A percentile compares a stretch with the other conserved stretches of the same genome.
These are phyloP conservation scores for Backusella sp. DNA, from an alignment of 192 early-diverging fungal species.

Conservation along the genomic window DNA sequence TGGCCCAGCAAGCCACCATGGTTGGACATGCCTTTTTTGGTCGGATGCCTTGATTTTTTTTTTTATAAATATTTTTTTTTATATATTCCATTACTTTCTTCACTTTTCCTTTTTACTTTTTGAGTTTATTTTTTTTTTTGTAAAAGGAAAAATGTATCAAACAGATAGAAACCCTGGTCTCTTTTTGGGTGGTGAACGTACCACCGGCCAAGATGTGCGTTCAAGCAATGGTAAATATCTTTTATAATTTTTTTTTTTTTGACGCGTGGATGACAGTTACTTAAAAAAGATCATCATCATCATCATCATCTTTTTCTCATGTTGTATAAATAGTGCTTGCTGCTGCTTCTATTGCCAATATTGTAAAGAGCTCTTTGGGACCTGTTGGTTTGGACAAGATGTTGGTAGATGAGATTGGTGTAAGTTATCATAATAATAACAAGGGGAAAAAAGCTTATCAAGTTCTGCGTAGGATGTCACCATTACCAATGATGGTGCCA, in stretches of 20 bases:
- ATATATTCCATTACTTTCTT: not conserved
- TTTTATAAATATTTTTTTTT: not conserved
- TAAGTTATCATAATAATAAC: constrained; percentile 41
- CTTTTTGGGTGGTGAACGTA: constrained; percentile 87
- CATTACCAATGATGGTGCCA: constrained; percentile 99
- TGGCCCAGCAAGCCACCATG: not conserved
- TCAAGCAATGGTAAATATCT: constrained; percentile 86
- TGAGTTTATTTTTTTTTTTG: not conserved
- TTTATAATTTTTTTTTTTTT: not conserved
- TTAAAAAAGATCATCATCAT: not conserved
- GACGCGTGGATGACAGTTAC: not conserved
- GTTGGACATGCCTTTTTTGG: not conserved
- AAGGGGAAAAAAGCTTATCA: not conserved
- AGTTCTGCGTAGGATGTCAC: constrained; percentile 80
- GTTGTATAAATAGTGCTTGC: constrained; percentile 76
- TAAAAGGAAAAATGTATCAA: too few relatives aligned
- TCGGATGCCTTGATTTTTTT: not conserved
- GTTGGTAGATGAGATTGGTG: constrained; percentile 99
- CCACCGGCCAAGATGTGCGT: constrained; percentile 88
- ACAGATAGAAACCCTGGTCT: too few relatives aligned
- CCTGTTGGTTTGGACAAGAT: constrained; percentile 99
- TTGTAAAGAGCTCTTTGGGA: constrained; percentile 97
- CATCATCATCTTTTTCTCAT: not conserved
- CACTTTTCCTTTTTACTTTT: not conserved
- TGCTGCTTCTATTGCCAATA: constrained; percentile 93